Evolutionary conservation across 495 filamentous ascomycete genomes (phyloP), one percentile per base, ranked within the genome.

Genomic region (Clavariopsis aquatica): DNA sequence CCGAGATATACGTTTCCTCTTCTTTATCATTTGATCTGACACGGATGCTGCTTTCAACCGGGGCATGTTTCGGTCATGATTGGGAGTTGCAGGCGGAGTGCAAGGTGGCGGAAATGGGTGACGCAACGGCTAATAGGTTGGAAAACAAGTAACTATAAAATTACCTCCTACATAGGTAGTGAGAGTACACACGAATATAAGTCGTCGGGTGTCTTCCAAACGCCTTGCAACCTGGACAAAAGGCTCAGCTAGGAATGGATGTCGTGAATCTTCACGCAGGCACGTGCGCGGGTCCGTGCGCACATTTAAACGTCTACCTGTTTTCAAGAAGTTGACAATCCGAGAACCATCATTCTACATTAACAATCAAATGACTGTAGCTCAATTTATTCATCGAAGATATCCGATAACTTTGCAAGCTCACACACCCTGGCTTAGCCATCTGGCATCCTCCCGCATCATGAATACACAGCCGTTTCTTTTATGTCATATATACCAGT

Each of bases 11-110:
- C 84, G 77, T 72, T 87, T 87, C 49, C 79, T 72, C 71, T 85
- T 85, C 15, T 75, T 76, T 5, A 82, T 70, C n/a, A 80, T 66
- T 64, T 77, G 79, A 63, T 82, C 82, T 7, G 84, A 83, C 10
- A 83, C 80, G 3, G 82, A 82, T 17, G 82, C 79, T 56, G 79
- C 83, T 70, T 87, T 79, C 23, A 84, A 72, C 66, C 78, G 79
- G 57, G 81, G 76, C 84, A 86, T 87, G n/a, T 9, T 49, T 58
- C 38, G 20, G 29, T 22, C 23, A 58, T 29, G 20, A 23, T 41
- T 22, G 52, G 20, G 28, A 27, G n/a, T n/a, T n/a, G n/a, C n/a
- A n/a, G n/a, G n/a, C n/a, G n/a, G n/a, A 34, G 31, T 17, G 20
- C 19, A 22, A 49, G 47, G 47, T 49, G 20, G 47, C 47, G 47